A percentile compares a stretch with the other conserved stretches of the same genome.
Evolutionary conservation across 352 stramenopile species (phyloP).

Genomic region (Pilasporangium apinafurcum): DNA sequence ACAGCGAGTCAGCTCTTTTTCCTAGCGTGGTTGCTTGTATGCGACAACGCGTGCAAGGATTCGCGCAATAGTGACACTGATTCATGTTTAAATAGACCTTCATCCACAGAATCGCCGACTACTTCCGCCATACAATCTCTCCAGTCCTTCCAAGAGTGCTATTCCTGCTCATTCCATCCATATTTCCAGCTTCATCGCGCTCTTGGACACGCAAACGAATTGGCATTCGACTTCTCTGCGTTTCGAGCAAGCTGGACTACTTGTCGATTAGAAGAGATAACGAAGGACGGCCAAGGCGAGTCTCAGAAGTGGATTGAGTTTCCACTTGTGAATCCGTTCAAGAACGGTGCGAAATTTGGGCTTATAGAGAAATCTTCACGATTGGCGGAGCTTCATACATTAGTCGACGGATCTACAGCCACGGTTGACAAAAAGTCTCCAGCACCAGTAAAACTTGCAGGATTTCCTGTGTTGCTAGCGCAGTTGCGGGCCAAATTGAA

Average conservation of each 20-base stretch:
- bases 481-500: not conserved
- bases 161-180: conserved; percentile 49
- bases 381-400: conserved; percentile 13
- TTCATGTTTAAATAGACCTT: too few species aligned
- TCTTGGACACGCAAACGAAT: conserved; percentile 2
- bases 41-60: not conserved
- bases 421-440: too few species aligned
- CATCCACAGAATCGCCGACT: too few species aligned
- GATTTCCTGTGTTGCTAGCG: conserved; percentile 3
- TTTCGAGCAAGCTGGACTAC: conserved; percentile 15
- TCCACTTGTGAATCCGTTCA: too few species aligned
- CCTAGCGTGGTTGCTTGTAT: conserved; percentile 20
- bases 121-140: not conserved
- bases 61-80: too few species aligned
- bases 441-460: not conserved
- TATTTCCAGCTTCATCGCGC: conserved; percentile 37
- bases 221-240: conserved; percentile 13
- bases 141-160: conserved; percentile 6
- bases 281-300: not conserved
- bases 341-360: too few species aligned
- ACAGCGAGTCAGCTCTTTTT: conserved; percentile 29
- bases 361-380: conserved; percentile 19
- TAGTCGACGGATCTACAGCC: too few species aligned
- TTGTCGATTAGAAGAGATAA: conserved; percentile 10
- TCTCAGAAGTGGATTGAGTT: conserved; percentile 19